Percentiles rank a stretch among this genome's conserved stretches.
phyloP scores from a whole-genome alignment of 805 yeast species.

The Tetrapisispora fleetii region DNA sequence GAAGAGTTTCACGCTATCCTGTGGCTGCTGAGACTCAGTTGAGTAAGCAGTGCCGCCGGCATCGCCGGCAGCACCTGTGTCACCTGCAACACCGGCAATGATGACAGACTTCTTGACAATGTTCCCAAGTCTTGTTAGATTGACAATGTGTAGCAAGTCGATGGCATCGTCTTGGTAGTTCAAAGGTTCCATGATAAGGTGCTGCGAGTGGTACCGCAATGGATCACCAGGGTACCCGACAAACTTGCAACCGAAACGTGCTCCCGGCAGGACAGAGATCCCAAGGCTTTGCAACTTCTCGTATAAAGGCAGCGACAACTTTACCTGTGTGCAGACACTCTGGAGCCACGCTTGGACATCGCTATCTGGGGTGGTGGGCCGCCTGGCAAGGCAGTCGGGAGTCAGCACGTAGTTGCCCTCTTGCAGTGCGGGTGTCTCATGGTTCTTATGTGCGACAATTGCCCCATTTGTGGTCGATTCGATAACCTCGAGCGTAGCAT shows the following conservation, averaged over 20 bases:
- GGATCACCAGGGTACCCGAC: slow-evolving; percentile 96
- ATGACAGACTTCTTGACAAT: slow-evolving; percentile 84
- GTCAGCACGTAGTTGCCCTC: background rate
- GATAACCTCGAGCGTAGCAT: slow-evolving; percentile 37
- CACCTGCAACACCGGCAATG: slow-evolving; percentile 38
- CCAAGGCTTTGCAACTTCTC: background rate
- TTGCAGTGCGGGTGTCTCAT: slow-evolving; percentile 29
- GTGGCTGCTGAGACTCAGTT: too few relatives aligned
- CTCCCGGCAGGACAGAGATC: slow-evolving; percentile 52
- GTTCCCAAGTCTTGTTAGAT: slow-evolving; percentile 88
- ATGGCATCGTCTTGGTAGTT: slow-evolving; percentile 35
- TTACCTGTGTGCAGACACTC: background rate
- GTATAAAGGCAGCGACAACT: background rate
- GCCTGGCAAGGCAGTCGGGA: slow-evolving; percentile 1
- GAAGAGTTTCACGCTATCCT: slow-evolving; percentile 37
- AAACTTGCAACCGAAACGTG: slow-evolving; percentile 82
- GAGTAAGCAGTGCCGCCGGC: too few relatives aligned
- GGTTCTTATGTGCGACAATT: slow-evolving; percentile 61
- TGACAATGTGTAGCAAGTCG: slow-evolving; percentile 49
- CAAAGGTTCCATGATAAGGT: slow-evolving; percentile 46
- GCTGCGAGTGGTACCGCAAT: slow-evolving; percentile 78
- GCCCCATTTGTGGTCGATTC: slow-evolving; percentile 33
- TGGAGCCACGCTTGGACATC: slow-evolving; percentile 34
- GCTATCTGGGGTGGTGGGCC: slow-evolving; percentile 31
- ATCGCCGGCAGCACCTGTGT: too few relatives aligned